A percentile compares a stretch with the other conserved stretches of the same genome.
Conservation (phyloP, 345 rosid species). For the Melaleuca alternifolia region DNA sequence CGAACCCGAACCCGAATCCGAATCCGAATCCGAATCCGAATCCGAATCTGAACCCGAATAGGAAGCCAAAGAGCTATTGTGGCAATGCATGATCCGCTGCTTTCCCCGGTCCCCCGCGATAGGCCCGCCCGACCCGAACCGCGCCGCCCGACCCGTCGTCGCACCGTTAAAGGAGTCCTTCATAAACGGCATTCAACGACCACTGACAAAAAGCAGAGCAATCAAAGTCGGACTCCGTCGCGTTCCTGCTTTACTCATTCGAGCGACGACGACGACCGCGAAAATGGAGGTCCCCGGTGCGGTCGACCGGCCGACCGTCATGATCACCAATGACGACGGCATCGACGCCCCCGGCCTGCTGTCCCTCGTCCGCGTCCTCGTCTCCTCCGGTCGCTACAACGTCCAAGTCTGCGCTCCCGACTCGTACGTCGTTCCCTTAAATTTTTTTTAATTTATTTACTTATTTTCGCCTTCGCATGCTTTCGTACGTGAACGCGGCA, state of each 20-base stretch:
- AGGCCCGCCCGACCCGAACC: neutral
- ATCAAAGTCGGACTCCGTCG: neutral
- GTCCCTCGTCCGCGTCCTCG: slow-evolving; percentile 55
- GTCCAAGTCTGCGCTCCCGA: slow-evolving; percentile 90
- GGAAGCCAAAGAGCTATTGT: too few relatives aligned
- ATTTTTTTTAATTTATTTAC: too few relatives aligned
- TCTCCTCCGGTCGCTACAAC: slow-evolving; percentile 50
- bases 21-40: too few relatives aligned
- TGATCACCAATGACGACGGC: slow-evolving; percentile 95
- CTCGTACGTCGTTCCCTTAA: slow-evolving; percentile 29
- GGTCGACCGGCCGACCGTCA: slow-evolving; percentile 9
- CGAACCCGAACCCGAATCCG: neutral
- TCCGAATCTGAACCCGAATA: too few relatives aligned
- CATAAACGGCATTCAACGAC: neutral
- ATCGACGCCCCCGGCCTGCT: slow-evolving; percentile 86
- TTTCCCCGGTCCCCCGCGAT: too few relatives aligned
- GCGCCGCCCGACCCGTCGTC: neutral
- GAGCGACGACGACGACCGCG: neutral
- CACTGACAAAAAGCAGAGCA: neutral
- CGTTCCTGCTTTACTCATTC: neutral
- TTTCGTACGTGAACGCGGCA: neutral
- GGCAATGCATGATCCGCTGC: too few relatives aligned
- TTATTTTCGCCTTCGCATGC: neutral
- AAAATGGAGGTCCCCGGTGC: neutral
- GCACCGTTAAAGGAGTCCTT: neutral